Percentiles rank a stretch among this genome's conserved stretches.
phyloP scores from a whole-genome alignment of 108 stramenopile species.

The Nitzschia inconspicua region DNA sequence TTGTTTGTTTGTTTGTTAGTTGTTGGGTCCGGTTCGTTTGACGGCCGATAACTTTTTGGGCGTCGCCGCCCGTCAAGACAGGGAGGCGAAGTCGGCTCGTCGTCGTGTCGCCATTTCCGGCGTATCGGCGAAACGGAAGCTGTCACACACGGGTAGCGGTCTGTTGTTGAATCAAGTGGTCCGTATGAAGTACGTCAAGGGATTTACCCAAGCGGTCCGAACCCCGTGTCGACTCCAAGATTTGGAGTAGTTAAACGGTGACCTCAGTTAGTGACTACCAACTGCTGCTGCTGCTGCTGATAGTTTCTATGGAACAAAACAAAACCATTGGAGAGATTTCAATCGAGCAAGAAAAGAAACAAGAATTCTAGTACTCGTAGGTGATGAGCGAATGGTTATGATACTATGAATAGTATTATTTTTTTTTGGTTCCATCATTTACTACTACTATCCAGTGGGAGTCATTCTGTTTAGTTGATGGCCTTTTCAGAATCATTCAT shows the following conservation, averaged over 20 bases:
- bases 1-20: too few relatives aligned
- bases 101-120: conserved; percentile 56
- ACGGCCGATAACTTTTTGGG: conserved; percentile 58
- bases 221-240: conserved; percentile 62
- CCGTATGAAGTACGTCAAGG: conserved; percentile 80
- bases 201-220: conserved; percentile 81
- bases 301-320: not conserved
- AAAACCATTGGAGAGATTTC: not conserved
- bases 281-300: too few relatives aligned
- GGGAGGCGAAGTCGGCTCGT: conserved; percentile 55
- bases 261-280: too few relatives aligned
- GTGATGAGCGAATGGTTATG: too few relatives aligned
- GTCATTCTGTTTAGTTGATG: too few relatives aligned
- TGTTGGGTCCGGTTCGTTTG: too few relatives aligned
- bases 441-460: too few relatives aligned
- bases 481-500: too few relatives aligned
- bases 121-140: conserved; percentile 43
- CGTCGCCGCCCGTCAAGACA: conserved; percentile 55
- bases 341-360: too few relatives aligned
- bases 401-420: too few relatives aligned
- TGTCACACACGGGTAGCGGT: conserved; percentile 75
- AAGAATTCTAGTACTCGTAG: too few relatives aligned
- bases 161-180: conserved; percentile 58
- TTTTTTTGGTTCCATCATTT: too few relatives aligned
- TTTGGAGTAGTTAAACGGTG: conserved; percentile 19